Evolutionary conservation across 805 yeast species (phyloP).

Genomic region (Starmerella powellii): DNA sequence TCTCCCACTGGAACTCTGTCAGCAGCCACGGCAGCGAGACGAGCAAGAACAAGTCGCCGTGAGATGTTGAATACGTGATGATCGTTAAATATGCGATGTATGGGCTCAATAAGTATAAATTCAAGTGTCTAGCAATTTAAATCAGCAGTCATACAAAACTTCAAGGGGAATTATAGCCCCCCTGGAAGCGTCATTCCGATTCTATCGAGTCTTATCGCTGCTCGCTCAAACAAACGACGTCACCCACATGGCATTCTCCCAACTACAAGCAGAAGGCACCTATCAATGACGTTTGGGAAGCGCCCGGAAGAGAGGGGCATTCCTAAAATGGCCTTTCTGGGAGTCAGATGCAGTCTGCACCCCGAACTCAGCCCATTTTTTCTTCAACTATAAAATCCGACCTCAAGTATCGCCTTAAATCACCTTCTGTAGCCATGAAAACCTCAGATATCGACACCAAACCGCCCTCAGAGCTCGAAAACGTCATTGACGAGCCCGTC

Average conservation of each 20-base stretch:
- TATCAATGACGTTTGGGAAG: too few relatives aligned
- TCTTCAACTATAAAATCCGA: background rate
- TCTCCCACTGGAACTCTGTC: too few relatives aligned
- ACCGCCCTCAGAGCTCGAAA: background rate
- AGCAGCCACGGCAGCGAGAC: too few relatives aligned
- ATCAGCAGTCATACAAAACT: background rate
- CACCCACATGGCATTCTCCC: background rate
- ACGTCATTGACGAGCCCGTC: background rate
- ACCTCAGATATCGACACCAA: background rate
- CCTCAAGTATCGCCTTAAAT: background rate
- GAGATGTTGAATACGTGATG: too few relatives aligned
- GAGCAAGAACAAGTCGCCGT: too few relatives aligned
- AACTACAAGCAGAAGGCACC: background rate
- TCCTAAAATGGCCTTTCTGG: too few relatives aligned
- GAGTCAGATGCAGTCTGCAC: too few relatives aligned
- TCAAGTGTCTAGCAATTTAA: background rate
- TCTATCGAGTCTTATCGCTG: background rate
- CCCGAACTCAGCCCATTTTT: background rate
- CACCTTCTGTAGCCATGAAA: background rate
- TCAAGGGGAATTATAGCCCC: background rate
- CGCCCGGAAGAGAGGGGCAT: too few relatives aligned
- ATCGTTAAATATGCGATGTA: background rate
- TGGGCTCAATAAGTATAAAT: background rate
- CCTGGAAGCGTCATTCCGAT: background rate
- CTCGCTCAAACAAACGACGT: background rate